Evolutionary conservation across 2,329 filamentous ascomycete genomes (phyloP), one percentile per base, ranked within the genome.

Genomic region (Penicillium sp.): DNA sequence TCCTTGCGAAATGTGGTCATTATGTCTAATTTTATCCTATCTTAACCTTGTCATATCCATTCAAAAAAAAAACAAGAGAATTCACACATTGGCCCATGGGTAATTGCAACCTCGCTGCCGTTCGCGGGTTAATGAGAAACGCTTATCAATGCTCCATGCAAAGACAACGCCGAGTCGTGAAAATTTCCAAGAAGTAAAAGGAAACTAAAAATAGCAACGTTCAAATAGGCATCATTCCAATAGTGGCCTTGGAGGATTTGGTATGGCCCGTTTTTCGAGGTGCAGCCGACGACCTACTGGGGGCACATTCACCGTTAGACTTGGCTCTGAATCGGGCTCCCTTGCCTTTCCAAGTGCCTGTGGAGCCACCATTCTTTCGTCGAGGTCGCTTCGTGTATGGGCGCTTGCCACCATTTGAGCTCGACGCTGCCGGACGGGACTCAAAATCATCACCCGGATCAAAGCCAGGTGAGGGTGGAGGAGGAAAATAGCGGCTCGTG

Each of bases 141-240:
- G 64, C 66, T 60, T 63, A 59, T 48, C 63, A 13, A 69, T 66
- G 67, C 65, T 58, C 45, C 49, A 53, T 57, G 51, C 49, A 45
- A 10, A 56, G 26, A 40, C 22, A 65, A 61, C 58, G 61, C 59
- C 53, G 3, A 63, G 57, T 62, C 58, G 60, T 63, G 54, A 61
- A 60, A 22, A 59, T 42, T 42, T 48, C 26, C 28, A 26, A 38
- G 14, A 42, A 16, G 14, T 6, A 16, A 37, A 53, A 30, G 6
- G 42, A 16, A 13, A 16, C n/a, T 38, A 38, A 1, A 42, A 19
- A 22, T 22, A 22, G 5, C 6, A n/a, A 26, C 1, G 26, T 28
- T 53, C 35, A 78, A 37, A 75, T 64, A 43, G 76, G 76, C 76
- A 78, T 78, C 73, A 77, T 75, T 61, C 70, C 74, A 65, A 78